phyloP scores from a whole-genome alignment of 768 basidiomycete genomes.

The Leccinum incarnatum region DNA sequence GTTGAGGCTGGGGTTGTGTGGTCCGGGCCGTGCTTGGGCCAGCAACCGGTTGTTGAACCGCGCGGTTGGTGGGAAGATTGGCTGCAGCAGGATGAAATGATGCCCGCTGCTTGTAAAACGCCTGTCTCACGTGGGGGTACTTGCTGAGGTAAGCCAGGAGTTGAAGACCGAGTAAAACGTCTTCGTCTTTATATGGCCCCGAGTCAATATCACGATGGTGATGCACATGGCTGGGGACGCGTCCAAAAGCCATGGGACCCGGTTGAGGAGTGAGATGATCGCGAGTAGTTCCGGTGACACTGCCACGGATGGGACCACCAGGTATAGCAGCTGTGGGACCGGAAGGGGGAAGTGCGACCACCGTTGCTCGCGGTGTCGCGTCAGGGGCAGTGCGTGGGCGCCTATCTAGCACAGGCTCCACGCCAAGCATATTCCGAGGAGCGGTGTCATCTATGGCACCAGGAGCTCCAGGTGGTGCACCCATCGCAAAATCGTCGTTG shows the following conservation, averaged over 20 bases:
- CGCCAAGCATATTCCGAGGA: slow-evolving; percentile 28
- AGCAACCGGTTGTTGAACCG: slow-evolving; percentile 23
- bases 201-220: slow-evolving; percentile 40
- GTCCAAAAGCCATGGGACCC: slow-evolving; percentile 19
- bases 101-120: slow-evolving; percentile 86
- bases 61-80: slow-evolving; percentile 34
- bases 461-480: slow-evolving; percentile 88
- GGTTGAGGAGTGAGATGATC: slow-evolving; percentile 17
- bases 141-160: slow-evolving; percentile 95
- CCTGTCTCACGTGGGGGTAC: slow-evolving; percentile 94
- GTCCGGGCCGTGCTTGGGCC: slow-evolving; percentile 25
- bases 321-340: slow-evolving; percentile 10
- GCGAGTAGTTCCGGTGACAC: slow-evolving; percentile 10
- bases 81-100: slow-evolving; percentile 79
- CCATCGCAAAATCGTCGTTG: slow-evolving; percentile 90
- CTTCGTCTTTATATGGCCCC: slow-evolving; percentile 90
- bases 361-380: slow-evolving; percentile 62
- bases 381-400: slow-evolving; percentile 47
- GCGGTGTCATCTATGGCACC: slow-evolving; percentile 58
- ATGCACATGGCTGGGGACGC: slow-evolving; percentile 33
- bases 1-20: slow-evolving; percentile 16
- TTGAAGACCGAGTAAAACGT: slow-evolving; percentile 86
- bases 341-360: slow-evolving; percentile 49
- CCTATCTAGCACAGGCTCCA: slow-evolving; percentile 29
- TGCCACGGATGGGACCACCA: slow-evolving; percentile 17